A percentile compares a stretch with the other conserved stretches of the same genome.
phyloP scores from a whole-genome alignment of 306 rosid species.

The Castanospermum australe region DNA sequence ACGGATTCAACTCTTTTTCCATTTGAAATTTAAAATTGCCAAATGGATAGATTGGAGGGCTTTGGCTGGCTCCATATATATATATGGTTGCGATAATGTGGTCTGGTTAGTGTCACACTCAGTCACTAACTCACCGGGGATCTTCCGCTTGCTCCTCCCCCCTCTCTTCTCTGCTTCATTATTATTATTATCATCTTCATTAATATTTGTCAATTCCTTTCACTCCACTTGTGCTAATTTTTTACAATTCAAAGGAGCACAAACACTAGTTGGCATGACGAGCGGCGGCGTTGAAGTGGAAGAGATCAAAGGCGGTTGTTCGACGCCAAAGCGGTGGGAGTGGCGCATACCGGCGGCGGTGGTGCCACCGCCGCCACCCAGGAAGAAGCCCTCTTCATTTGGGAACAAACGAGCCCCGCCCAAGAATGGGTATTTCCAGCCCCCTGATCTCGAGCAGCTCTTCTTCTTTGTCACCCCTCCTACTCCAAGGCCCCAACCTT shows the following conservation, averaged over 20 bases:
- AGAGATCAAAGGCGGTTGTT: conserved; percentile 30
- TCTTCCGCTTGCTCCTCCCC: not conserved
- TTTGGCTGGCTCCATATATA: not conserved
- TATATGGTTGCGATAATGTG: not conserved
- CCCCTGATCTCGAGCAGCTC: conserved; percentile 53
- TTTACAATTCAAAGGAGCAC: not conserved
- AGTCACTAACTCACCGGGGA: too few relatives aligned
- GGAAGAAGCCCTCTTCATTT: conserved; percentile 48
- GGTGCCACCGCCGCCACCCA: conserved; percentile 64
- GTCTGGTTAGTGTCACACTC: too few relatives aligned
- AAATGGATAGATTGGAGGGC: not conserved
- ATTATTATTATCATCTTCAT: not conserved
- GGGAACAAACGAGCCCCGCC: conserved; percentile 37
- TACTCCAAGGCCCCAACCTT: conserved; percentile 23
- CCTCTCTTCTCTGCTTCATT: too few relatives aligned
- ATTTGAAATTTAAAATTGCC: not conserved
- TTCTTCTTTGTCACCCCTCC: conserved; percentile 40
- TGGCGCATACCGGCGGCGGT: conserved; percentile 39
- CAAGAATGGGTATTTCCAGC: conserved; percentile 52
- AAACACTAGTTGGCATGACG: not conserved
- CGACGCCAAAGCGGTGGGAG: conserved; percentile 64
- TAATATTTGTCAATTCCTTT: not conserved
- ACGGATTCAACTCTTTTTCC: not conserved
- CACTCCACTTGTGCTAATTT: not conserved
- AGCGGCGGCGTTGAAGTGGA: not conserved